Percentiles rank a stretch among this genome's conserved stretches.
Evolutionary conservation across 2,329 filamentous ascomycete species (phyloP).

Genomic region (Hymenoscyphus occultus): DNA sequence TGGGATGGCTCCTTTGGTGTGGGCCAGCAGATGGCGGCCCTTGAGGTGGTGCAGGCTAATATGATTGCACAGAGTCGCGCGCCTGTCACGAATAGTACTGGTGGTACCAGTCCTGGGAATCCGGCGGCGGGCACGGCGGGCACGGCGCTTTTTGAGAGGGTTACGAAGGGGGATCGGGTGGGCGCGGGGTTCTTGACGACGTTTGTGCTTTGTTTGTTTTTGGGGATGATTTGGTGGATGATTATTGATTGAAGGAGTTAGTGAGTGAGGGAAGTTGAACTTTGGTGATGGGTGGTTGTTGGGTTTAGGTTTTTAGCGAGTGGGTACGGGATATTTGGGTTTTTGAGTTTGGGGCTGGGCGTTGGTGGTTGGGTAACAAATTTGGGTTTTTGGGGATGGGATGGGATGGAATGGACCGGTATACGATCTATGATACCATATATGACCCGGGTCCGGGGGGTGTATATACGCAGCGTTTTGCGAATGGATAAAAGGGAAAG

Average conservation of each 20-base stretch:
- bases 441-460: too few relatives aligned
- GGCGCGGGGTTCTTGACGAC: slow-evolving; percentile 67
- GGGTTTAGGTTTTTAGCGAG: too few relatives aligned
- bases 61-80: slow-evolving; percentile 47
- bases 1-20: slow-evolving; percentile 61
- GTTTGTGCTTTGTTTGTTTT: slow-evolving; percentile 48
- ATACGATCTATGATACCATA: too few relatives aligned
- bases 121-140: slow-evolving; percentile 27
- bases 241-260: background rate
- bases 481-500: too few relatives aligned
- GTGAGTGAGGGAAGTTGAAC: background rate
- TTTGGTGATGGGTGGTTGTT: background rate
- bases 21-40: slow-evolving; percentile 67
- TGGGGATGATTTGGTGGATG: slow-evolving; percentile 57
- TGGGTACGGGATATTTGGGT: too few relatives aligned
- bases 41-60: slow-evolving; percentile 63
- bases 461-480: too few relatives aligned
- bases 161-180: slow-evolving; percentile 56
- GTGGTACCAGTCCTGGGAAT: slow-evolving; percentile 54
- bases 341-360: too few relatives aligned
- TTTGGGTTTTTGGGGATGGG: too few relatives aligned
- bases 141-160: slow-evolving; percentile 4
- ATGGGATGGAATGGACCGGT: too few relatives aligned
- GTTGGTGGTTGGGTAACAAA: too few relatives aligned
- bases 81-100: slow-evolving; percentile 49